Evolutionary conservation across 306 rosid genomes (phyloP), one percentile per base, ranked within the genome.

Genomic region (Cyclanthera cordifolia): DNA sequence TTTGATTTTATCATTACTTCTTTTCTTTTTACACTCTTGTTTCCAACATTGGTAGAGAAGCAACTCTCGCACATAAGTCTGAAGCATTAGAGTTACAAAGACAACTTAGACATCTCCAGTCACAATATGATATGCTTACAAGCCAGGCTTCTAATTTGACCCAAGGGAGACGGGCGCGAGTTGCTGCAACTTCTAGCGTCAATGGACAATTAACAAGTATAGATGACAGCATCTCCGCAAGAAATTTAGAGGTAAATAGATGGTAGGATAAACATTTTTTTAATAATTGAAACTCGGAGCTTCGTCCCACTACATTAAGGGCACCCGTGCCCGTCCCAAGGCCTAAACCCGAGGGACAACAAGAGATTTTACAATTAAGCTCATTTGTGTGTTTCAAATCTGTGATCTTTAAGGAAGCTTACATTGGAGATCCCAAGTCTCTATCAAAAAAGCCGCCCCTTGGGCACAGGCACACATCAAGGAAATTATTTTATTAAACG

Each of bases 111-210:
- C 86, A 83, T 46, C 83, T 87, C 53, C 96, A 85, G 51, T 85
- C 86, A 28, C 99, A 93, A 76, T 87, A 79, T 24, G 99, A 90
- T 72, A 80, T 90, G 95, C 95, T 93, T 12, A 83, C 91, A 16
- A 74, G 84, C 73, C 94, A 93, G 80, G 90, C 90, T 20, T 90
- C 99, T 0, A 72, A 80, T 37, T 83, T 90, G 85, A 87, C 82
- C 8, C 99, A 90, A 77, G 99, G 99, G 65, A 93, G 96, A 65
- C 85, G 99, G 47, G 83, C 96, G 1, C 84, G 99, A 11, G 96
- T 93, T 75, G 85, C 87, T 65, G 95, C 99, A n/a, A 90, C 99
- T 69, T 89, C 99, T 28, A 78, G 79, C 70, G 90, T 93, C 72
- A 93, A 84, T 27, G 99, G 99, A 61, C 95, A 87, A 74, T 91